Conservation (phyloP, 2,329 filamentous ascomycete species). For the Remersonia thermophila region DNA sequence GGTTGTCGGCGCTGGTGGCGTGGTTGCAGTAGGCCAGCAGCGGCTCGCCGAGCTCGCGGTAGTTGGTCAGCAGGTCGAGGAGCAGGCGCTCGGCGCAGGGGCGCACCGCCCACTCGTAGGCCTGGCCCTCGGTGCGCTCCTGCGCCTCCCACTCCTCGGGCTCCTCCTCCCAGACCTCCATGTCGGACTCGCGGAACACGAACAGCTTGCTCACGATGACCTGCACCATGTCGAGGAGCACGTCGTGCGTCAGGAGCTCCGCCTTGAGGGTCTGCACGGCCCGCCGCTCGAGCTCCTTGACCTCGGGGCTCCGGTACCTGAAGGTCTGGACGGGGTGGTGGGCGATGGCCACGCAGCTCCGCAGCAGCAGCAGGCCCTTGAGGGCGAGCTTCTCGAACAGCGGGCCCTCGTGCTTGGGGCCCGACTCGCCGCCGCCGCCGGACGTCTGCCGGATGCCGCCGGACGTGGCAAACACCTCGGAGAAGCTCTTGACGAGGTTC, state of each 20-base stretch:
- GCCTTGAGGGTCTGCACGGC: constrained; percentile 59
- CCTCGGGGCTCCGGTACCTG: constrained; percentile 63
- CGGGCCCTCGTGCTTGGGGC: constrained; percentile 44
- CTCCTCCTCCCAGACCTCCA: constrained; percentile 87
- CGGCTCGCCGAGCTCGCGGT: constrained; percentile 69
- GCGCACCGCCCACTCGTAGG: constrained; percentile 84
- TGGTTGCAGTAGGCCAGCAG: constrained; percentile 72
- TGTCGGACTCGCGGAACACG: constrained; percentile 70
- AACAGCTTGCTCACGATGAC: constrained; percentile 79
- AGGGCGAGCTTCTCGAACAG: constrained; percentile 69
- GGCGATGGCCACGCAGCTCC: constrained; percentile 74
- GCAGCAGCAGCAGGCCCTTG: constrained; percentile 69
- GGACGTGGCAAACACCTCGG: constrained; percentile 56
- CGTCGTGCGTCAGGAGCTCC: constrained; percentile 61
- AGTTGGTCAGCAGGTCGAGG: constrained; percentile 79
- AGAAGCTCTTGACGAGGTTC: constrained; percentile 65
- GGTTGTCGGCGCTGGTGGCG: constrained; percentile 50
- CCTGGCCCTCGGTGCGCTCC: constrained; percentile 72
- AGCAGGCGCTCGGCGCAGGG: constrained; percentile 92
- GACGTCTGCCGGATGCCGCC: constrained; percentile 39
- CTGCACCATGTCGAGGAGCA: constrained; percentile 73
- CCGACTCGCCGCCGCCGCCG: constrained; percentile 26
- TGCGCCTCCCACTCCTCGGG: constrained; percentile 91
- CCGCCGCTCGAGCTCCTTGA: constrained; percentile 62
- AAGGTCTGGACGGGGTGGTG: constrained; percentile 73